Percentiles rank a stretch among this genome's conserved stretches.
phyloP scores from a whole-genome alignment of 2,329 filamentous ascomycete genomes.

The Pseudopyricularia javanii region DNA sequence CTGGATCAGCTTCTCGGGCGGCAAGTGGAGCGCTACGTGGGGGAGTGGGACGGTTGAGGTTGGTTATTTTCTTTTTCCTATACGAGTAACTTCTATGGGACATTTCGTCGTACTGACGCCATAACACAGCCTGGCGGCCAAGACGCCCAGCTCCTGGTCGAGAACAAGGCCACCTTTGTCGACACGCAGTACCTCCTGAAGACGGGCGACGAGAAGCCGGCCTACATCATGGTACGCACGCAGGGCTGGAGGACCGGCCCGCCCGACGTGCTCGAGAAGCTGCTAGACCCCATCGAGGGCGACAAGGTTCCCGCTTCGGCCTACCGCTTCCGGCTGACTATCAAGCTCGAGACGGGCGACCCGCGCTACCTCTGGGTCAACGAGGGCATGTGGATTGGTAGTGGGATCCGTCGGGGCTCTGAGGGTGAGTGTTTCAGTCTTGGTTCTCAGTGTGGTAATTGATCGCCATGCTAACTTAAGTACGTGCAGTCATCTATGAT shows the following conservation, averaged over 20 bases:
- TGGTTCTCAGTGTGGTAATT: not conserved
- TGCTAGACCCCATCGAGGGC: slow-evolving; percentile 8
- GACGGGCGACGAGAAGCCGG: slow-evolving; percentile 6
- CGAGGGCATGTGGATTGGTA: slow-evolving; percentile 11
- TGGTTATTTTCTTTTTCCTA: not conserved
- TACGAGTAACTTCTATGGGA: not conserved
- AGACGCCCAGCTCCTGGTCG: slow-evolving; percentile 8
- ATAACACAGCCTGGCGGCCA: slow-evolving; percentile 6
- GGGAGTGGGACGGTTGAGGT: slow-evolving; percentile 7
- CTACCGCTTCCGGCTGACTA: slow-evolving; percentile 12
- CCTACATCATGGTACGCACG: slow-evolving; percentile 10
- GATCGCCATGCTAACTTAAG: not conserved
- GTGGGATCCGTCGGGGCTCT: slow-evolving; percentile 9
- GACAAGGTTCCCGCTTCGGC: slow-evolving; percentile 11
- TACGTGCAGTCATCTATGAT: slow-evolving; percentile 1
- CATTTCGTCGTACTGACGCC: not conserved
- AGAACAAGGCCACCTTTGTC: slow-evolving; percentile 7
- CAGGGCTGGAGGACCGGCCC: slow-evolving; percentile 9
- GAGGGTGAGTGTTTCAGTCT: not conserved
- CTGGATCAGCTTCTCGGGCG: slow-evolving; percentile 8
- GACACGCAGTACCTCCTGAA: slow-evolving; percentile 8
- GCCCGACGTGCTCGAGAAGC: slow-evolving; percentile 6
- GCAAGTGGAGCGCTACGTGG: slow-evolving; percentile 8
- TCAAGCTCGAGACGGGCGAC: slow-evolving; percentile 14
- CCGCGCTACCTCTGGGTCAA: slow-evolving; percentile 12